Evolutionary conservation across 1,284 basidiomycete species (phyloP), one percentile per base, ranked within the genome.

Genomic region (Trametes polyzona): DNA sequence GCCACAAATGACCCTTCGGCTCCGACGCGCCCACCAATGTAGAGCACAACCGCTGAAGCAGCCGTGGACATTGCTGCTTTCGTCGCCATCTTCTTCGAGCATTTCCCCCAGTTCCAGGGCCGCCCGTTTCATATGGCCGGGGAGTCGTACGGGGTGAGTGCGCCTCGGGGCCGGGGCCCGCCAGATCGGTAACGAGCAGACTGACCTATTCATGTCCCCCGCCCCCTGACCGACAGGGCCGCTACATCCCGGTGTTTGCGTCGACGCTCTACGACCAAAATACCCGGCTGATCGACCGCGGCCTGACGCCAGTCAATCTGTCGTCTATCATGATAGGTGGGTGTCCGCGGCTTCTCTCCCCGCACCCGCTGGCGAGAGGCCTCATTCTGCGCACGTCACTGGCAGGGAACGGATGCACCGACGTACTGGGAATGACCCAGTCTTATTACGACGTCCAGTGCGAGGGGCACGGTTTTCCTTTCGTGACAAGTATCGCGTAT

Each of bases 171-270:
- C n/a, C 32, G 9, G 17, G n/a, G 16, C 6, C 27, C 3, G n/a
- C 21, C 21, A 24, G 39, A 30, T 19, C 17, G n/a, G 17, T 19
- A 44, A 19, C n/a, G 23, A n/a, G n/a, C n/a, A n/a, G n/a, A n/a
- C n/a, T n/a, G n/a, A 12, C 23, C n/a, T 17, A 9, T 36, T 44
- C 43, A 32, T 52, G 41, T 27, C 26, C 14, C 26, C 29, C 6
- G 24, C 14, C 19, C 14, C 19, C 10, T n/a, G 33, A 17, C 21
- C 11, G 1, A 16, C 57, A 89, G 85, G 93, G 93, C 3, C 84
- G 92, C 21, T 95, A 93, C 71, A 78, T 95, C 8, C 94, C 93
- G 3, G 76, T 93, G 5, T 95, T 93, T 62, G 94, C 93, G 0
- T 78, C 89, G 1, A 83, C 85, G 16, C 83, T 96, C 0, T 86